phyloP scores from a whole-genome alignment of 129 eudicot species.

The Helianthus tuberosus region DNA sequence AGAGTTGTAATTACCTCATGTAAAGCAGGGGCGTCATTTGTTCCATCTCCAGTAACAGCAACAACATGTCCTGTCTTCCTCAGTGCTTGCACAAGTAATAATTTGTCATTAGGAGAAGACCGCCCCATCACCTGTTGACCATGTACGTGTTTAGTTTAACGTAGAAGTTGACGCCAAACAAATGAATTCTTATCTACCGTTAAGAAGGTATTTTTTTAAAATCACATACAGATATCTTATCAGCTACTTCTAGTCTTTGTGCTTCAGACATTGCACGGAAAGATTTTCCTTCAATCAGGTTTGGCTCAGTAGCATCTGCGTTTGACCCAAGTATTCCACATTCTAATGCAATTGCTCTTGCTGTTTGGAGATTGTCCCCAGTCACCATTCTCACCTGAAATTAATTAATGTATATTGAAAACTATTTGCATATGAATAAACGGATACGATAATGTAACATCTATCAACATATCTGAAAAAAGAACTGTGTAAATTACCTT shows the following conservation, averaged over 20 bases:
- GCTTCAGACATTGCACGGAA: conserved; percentile 72
- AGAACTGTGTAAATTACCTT: conserved; percentile 49
- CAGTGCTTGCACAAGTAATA: conserved; percentile 91
- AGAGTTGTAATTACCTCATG: conserved; percentile 60
- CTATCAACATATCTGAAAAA: background rate
- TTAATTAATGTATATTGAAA: background rate
- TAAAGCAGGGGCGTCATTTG: conserved; percentile 97
- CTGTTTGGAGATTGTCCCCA: conserved; percentile 93
- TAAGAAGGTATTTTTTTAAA: background rate
- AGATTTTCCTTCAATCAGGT: conserved; percentile 82
- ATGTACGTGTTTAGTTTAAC: background rate
- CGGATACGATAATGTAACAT: background rate
- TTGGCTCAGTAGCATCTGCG: conserved; percentile 81
- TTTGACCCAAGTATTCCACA: conserved; percentile 82
- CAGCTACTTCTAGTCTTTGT: conserved; percentile 59
- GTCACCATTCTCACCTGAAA: conserved; percentile 95
- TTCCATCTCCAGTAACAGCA: conserved; percentile 98
- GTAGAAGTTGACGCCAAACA: background rate
- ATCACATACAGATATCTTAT: conserved; percentile 69
- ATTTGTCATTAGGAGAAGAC: conserved; percentile 93
- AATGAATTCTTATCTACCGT: background rate
- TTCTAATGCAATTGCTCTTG: conserved; percentile 89
- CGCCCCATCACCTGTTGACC: conserved; percentile 87
- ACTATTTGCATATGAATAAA: background rate
- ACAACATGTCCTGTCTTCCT: conserved; percentile 87